These are phyloP conservation scores for Stephania yunnanensis DNA, from an alignment of 164 flowering plant species.

Conservation along the genomic window DNA sequence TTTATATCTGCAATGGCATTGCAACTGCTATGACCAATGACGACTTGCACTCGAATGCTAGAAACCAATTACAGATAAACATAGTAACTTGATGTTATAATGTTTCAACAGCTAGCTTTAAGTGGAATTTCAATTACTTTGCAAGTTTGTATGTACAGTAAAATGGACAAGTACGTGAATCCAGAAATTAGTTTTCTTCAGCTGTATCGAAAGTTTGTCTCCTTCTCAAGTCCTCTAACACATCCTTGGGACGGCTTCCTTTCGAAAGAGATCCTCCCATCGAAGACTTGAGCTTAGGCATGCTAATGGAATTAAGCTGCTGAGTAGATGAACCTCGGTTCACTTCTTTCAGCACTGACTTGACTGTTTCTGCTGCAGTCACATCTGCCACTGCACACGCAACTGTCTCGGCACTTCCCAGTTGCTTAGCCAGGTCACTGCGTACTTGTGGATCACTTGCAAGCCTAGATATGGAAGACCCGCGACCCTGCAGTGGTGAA, in stretches of 20 bases:
- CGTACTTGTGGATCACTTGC: slow-evolving; percentile 13
- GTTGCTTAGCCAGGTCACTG: slow-evolving; percentile 19
- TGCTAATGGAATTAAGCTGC: slow-evolving; percentile 49
- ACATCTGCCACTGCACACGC: slow-evolving; percentile 76
- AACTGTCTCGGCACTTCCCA: slow-evolving; percentile 33
- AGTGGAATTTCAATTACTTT: too few relatives aligned
- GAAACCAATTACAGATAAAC: too few relatives aligned
- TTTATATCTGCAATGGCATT: too few relatives aligned
- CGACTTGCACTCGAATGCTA: too few relatives aligned
- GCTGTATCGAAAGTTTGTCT: slow-evolving; percentile 64
- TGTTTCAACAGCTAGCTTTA: too few relatives aligned
- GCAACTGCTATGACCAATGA: too few relatives aligned
- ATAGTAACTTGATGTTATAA: too few relatives aligned
- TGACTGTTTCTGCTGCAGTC: slow-evolving; percentile 56
- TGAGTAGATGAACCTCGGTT: slow-evolving; percentile 42
- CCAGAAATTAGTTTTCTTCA: slow-evolving; percentile 42
- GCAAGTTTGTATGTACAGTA: too few relatives aligned
- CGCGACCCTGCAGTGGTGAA: slow-evolving; percentile 23
- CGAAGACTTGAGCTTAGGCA: slow-evolving; percentile 64
- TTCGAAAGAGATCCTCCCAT: slow-evolving; percentile 14
- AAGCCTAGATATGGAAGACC: slow-evolving; percentile 12
- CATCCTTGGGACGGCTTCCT: slow-evolving; percentile 30
- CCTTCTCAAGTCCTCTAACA: slow-evolving; percentile 72
- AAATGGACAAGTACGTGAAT: not conserved
- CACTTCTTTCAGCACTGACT: slow-evolving; percentile 68